Percentiles rank a stretch among this genome's conserved stretches.
Conservation (phyloP, 805 yeast species). For the Lipomyces spencermartinsiae region DNA sequence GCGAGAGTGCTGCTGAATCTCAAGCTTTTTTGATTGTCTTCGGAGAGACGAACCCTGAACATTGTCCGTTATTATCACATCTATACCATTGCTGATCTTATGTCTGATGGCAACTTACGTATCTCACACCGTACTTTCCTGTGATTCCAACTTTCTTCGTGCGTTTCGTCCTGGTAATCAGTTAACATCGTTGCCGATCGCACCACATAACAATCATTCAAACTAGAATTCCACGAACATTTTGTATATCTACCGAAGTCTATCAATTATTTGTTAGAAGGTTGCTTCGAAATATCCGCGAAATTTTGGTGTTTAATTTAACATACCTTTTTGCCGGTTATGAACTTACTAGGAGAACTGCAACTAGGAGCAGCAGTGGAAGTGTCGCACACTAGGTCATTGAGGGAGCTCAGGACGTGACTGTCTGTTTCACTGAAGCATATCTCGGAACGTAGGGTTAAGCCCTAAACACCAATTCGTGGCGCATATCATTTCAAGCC, state of each 20-base stretch:
- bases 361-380: neutral
- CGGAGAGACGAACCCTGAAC: constrained; percentile 92
- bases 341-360: neutral
- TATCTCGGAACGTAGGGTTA: too few relatives aligned
- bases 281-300: neutral
- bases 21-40: constrained; percentile 99
- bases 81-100: neutral
- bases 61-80: neutral
- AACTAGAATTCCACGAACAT: neutral
- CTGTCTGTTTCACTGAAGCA: too few relatives aligned
- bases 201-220: neutral
- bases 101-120: constrained; percentile 47
- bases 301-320: neutral
- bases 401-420: too few relatives aligned
- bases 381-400: too few relatives aligned
- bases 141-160: constrained; percentile 99
- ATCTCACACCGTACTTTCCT: constrained; percentile 99
- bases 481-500: too few relatives aligned
- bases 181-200: neutral
- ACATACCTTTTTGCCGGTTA: neutral
- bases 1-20: constrained; percentile 97
- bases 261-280: neutral
- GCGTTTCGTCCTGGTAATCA: constrained; percentile 87
- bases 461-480: too few relatives aligned
- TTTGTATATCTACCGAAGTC: neutral